Percentiles rank a stretch among this genome's conserved stretches.
Conservation (phyloP, 2,329 filamentous ascomycete genomes). For the Aspergillus niger region DNA sequence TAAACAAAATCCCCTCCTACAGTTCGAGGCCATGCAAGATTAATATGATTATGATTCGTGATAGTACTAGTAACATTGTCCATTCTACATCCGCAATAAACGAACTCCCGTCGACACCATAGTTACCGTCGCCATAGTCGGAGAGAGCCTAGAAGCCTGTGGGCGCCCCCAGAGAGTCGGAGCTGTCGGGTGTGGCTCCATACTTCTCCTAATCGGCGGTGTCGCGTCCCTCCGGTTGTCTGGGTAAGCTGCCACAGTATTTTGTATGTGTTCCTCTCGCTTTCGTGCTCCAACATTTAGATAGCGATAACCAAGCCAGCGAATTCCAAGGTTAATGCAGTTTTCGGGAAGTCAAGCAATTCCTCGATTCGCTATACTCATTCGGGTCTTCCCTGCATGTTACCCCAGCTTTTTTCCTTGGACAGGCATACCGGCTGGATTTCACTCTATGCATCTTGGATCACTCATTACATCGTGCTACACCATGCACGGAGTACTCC, state of each 20-base stretch:
- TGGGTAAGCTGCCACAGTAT: not conserved
- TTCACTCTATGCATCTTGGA: not conserved
- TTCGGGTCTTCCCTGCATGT: too few relatives aligned
- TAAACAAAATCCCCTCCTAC: not conserved
- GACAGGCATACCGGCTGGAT: not conserved
- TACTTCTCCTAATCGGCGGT: constrained; percentile 5
- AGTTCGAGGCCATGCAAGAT: not conserved
- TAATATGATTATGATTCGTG: not conserved
- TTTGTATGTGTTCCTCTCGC: too few relatives aligned
- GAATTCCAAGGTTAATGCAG: not conserved
- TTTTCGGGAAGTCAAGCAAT: not conserved
- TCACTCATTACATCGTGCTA: not conserved
- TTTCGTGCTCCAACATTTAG: too few relatives aligned
- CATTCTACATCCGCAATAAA: not conserved
- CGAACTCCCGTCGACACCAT: not conserved
- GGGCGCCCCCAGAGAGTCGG: constrained; percentile 10
- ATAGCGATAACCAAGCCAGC: not conserved
- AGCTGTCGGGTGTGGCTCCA: constrained; percentile 12
- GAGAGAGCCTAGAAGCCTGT: constrained; percentile 16
- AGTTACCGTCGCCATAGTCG: constrained; percentile 2
- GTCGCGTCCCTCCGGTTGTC: not conserved
- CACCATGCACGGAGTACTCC: not conserved
- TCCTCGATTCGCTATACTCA: not conserved
- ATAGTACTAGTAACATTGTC: not conserved
- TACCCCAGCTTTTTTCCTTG: not conserved